Percentiles rank a stretch among this genome's conserved stretches.
Conservation (phyloP, 169 alveolate species). For the Eimeria necatrix region DNA sequence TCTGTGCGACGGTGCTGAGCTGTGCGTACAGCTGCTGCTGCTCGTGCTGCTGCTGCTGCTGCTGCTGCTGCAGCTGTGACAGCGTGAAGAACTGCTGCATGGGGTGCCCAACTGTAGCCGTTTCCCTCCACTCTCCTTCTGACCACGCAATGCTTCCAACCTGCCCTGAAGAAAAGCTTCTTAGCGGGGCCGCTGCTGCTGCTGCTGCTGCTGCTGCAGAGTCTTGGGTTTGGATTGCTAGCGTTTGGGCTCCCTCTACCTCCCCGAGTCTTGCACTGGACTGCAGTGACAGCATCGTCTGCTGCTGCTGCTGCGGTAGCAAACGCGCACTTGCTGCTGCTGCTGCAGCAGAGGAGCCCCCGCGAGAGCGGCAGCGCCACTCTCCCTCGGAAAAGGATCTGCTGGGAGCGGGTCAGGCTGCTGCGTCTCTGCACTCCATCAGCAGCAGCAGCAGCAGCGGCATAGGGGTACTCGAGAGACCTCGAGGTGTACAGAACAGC, state of each 20-base stretch:
- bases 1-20: neutral
- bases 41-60: slow-evolving; percentile 23
- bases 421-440: neutral
- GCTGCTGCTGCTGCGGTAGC: neutral
- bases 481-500: neutral
- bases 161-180: neutral
- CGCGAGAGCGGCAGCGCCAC: slow-evolving; percentile 4
- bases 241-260: neutral
- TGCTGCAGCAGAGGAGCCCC: slow-evolving; percentile 7
- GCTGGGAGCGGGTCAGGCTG: slow-evolving; percentile 37
- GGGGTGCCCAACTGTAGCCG: neutral
- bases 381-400: neutral
- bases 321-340: neutral
- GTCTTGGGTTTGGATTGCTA: neutral
- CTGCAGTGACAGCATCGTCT: neutral
- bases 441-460: slow-evolving; percentile 37
- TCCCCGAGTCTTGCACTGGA: neutral
- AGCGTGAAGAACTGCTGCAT: neutral
- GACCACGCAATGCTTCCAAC: neutral
- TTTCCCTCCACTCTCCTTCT: slow-evolving; percentile 34
- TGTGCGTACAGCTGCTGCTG: slow-evolving; percentile 6
- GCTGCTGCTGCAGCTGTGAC: neutral
- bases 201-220: neutral
- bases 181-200: slow-evolving; percentile 13
- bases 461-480: neutral